phyloP scores from a whole-genome alignment of 306 rosid genomes.

The Corylus heterophylla region DNA sequence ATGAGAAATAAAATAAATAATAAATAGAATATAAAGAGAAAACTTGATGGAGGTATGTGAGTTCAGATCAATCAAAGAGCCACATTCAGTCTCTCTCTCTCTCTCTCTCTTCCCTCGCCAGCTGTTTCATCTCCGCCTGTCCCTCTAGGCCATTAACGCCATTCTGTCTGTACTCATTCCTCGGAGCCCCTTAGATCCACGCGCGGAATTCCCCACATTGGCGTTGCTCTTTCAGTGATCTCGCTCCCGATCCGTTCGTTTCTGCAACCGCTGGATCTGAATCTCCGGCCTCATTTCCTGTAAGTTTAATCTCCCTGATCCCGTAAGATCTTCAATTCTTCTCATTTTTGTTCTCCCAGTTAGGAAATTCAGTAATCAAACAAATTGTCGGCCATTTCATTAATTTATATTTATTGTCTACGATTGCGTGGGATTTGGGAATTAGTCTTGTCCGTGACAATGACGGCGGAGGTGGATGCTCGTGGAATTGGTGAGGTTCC shows the following conservation, averaged over 20 bases:
- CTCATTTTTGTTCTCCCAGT: not conserved
- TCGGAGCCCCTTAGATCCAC: not conserved
- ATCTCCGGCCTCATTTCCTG: slow-evolving; percentile 20
- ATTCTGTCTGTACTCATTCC: not conserved
- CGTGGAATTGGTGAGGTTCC: slow-evolving; percentile 30
- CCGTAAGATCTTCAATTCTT: slow-evolving; percentile 2
- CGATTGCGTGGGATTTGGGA: not conserved
- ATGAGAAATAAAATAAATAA: not conserved
- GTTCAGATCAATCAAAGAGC: not conserved
- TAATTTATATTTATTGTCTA: not conserved
- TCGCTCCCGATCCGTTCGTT: slow-evolving; percentile 25
- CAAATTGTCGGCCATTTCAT: not conserved
- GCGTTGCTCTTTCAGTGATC: slow-evolving; percentile 24
- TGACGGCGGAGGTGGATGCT: slow-evolving; percentile 62
- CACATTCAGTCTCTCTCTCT: slow-evolving; percentile 5
- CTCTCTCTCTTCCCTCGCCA: slow-evolving; percentile 10
- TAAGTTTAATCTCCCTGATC: slow-evolving; percentile 19
- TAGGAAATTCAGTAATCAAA: not conserved
- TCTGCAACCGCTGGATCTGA: slow-evolving; percentile 17
- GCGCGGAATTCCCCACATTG: not conserved
- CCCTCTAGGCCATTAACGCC: not conserved
- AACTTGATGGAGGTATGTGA: not conserved
- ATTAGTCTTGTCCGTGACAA: slow-evolving; percentile 19
- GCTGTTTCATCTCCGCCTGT: slow-evolving; percentile 13
- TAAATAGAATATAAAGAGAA: not conserved